Conservation (phyloP, 306 rosid species). For the Cucurbita argyrosperma region DNA sequence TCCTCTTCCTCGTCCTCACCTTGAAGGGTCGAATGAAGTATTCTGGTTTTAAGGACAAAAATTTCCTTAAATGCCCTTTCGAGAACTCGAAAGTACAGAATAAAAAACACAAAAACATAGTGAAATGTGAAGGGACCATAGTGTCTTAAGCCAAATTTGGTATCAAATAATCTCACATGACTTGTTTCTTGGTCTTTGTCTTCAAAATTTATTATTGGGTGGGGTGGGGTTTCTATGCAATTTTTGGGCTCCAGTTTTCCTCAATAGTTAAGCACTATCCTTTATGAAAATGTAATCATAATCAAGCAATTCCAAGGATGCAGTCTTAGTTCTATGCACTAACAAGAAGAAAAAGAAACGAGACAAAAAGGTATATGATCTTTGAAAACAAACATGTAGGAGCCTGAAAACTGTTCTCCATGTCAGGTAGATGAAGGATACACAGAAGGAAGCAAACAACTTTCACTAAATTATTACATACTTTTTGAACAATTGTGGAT, state of each 20-base stretch:
- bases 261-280: neutral
- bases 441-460: neutral
- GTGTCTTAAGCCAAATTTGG: neutral
- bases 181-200: neutral
- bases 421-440: neutral
- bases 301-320: neutral
- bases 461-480: neutral
- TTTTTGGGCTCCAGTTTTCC: neutral
- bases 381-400: neutral
- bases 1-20: neutral
- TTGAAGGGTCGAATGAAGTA: neutral
- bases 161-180: neutral
- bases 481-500: slow-evolving; percentile 1
- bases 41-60: neutral
- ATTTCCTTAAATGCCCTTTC: neutral
- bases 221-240: neutral
- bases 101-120: neutral
- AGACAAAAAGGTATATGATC: neutral
- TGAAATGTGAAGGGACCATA: neutral
- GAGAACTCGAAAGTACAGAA: neutral
- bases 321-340: neutral
- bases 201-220: neutral
- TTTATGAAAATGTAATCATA: neutral
- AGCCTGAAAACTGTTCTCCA: neutral
- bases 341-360: neutral